phyloP scores from a whole-genome alignment of 148 eudicot species.

The Agrostemma githago region DNA sequence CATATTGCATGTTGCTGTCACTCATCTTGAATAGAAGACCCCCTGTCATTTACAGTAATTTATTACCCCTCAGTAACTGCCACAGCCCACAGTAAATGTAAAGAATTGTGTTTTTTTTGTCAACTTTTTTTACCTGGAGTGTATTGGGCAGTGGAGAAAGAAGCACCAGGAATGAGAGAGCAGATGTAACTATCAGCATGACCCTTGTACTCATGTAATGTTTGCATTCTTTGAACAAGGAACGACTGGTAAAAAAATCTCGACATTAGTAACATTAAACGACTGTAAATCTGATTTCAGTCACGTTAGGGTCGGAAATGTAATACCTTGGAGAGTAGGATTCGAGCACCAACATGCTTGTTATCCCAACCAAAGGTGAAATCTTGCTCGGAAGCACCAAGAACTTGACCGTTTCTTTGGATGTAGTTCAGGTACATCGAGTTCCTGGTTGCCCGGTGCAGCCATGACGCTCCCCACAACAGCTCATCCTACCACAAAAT shows the following conservation, averaged over 20 bases:
- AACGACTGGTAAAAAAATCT: slow-evolving; percentile 36
- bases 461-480: slow-evolving; percentile 88
- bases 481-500: slow-evolving; percentile 51
- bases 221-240: slow-evolving; percentile 57
- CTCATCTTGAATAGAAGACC: slow-evolving; percentile 70
- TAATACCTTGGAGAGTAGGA: slow-evolving; percentile 68
- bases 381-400: slow-evolving; percentile 71
- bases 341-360: slow-evolving; percentile 81
- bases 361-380: slow-evolving; percentile 87
- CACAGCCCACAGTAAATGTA: background rate
- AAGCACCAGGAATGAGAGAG: slow-evolving; percentile 68
- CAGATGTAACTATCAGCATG: slow-evolving; percentile 77
- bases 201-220: slow-evolving; percentile 57
- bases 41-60: slow-evolving; percentile 34
- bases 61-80: slow-evolving; percentile 13
- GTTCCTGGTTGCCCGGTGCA: slow-evolving; percentile 69
- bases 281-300: too few species aligned
- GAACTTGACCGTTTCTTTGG: slow-evolving; percentile 59
- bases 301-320: too few species aligned
- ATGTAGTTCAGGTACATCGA: slow-evolving; percentile 64
- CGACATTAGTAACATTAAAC: background rate
- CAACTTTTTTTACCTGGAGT: slow-evolving; percentile 51
- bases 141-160: slow-evolving; percentile 57
- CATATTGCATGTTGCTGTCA: slow-evolving; percentile 76
- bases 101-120: too few species aligned